These are phyloP conservation scores for Cyberlindnera meyerae DNA, from an alignment of 805 yeast species.

Conservation along the genomic window DNA sequence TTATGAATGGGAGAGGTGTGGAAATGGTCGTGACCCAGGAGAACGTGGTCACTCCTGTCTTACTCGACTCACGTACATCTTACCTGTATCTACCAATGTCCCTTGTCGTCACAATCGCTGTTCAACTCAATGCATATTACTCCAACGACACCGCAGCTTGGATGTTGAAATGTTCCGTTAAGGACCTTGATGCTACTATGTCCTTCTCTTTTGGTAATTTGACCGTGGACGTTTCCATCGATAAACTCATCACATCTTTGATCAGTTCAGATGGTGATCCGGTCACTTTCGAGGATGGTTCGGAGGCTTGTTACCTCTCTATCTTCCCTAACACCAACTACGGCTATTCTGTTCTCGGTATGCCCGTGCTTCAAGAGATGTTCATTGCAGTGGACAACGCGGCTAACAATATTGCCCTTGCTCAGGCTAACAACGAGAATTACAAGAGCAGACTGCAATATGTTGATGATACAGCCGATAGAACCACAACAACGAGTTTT, in stretches of 20 bases:
- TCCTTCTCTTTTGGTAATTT: constrained; percentile 50
- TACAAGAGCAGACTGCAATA: constrained; percentile 3
- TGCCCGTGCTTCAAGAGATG: constrained; percentile 46
- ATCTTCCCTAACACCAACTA: constrained; percentile 42
- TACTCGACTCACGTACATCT: constrained; percentile 52
- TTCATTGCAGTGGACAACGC: constrained; percentile 65
- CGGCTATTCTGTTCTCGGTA: constrained; percentile 55
- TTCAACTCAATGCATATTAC: constrained; percentile 66
- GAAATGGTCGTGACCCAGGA: constrained; percentile 2
- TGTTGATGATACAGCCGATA: constrained; percentile 2
- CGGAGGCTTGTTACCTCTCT: constrained; percentile 50
- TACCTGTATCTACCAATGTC: constrained; percentile 51
- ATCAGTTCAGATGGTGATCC: constrained; percentile 26
- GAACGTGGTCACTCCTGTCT: constrained; percentile 36
- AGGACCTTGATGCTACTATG: constrained; percentile 43
- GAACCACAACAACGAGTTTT: no score
- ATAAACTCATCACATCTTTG: constrained; percentile 40
- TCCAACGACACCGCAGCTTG: constrained; percentile 43
- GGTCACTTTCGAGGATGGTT: constrained; percentile 49
- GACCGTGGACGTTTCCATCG: constrained; percentile 44
- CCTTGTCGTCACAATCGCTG: constrained; percentile 54
- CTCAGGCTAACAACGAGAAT: constrained; percentile 36
- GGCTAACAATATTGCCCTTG: constrained; percentile 50
- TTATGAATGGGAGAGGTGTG: constrained; percentile 36
- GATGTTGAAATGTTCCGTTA: constrained; percentile 59